These are phyloP conservation scores for Scleroderma bovista DNA, from an alignment of 768 basidiomycete species.

Conservation along the genomic window DNA sequence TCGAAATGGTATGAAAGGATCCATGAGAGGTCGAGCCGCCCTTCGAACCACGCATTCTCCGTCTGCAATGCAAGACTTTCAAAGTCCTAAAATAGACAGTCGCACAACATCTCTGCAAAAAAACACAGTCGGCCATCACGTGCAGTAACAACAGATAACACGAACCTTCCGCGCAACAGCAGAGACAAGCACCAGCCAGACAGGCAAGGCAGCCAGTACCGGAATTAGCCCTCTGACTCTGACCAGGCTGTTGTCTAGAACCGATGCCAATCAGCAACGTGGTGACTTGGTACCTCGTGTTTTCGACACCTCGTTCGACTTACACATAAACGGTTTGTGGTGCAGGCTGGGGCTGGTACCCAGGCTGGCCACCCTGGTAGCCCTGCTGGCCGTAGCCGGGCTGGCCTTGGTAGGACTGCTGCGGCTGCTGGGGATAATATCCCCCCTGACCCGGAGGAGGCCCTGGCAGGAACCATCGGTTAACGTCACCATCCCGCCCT, in stretches of 20 bases:
- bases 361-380: constrained; percentile 32
- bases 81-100: constrained; percentile 50
- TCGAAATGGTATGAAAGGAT: background rate
- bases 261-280: background rate
- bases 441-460: constrained; percentile 60
- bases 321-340: constrained; percentile 83
- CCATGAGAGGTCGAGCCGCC: background rate
- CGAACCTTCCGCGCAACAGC: constrained; percentile 47
- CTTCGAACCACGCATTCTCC: background rate
- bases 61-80: constrained; percentile 4
- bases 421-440: constrained; percentile 73
- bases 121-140: constrained; percentile 11
- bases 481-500: background rate
- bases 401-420: constrained; percentile 59
- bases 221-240: constrained; percentile 29
- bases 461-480: constrained; percentile 25
- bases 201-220: constrained; percentile 40
- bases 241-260: constrained; percentile 36
- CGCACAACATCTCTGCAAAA: constrained; percentile 57
- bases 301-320: too few species aligned
- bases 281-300: background rate
- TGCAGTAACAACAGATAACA: constrained; percentile 25
- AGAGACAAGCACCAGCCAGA: constrained; percentile 41
- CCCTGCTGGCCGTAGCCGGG: constrained; percentile 32
- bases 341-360: constrained; percentile 57